Conservation (phyloP, 306 rosid species). For the Quillaja saponaria region DNA sequence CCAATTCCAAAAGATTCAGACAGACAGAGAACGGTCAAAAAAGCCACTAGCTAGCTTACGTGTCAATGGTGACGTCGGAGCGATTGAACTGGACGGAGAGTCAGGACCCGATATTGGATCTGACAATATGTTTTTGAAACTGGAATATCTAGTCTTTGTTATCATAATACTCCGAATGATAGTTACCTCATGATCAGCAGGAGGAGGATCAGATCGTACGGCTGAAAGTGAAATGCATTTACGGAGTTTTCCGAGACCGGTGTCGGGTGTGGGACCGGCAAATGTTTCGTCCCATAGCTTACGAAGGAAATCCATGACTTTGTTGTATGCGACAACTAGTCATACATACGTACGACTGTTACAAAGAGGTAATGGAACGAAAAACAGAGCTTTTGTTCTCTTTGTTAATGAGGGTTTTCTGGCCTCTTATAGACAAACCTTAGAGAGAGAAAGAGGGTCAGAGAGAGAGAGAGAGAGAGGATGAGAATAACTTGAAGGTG, state of each 20-base stretch:
- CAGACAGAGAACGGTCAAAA: background rate
- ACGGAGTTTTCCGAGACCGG: slow-evolving; percentile 85
- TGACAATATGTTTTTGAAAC: slow-evolving; percentile 8
- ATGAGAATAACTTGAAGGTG: slow-evolving; percentile 5
- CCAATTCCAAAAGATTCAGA: background rate
- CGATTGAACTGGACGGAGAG: slow-evolving; percentile 38
- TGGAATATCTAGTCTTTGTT: slow-evolving; percentile 35
- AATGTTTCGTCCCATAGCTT: slow-evolving; percentile 97
- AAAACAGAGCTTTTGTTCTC: background rate
- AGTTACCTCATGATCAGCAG: slow-evolving; percentile 28
- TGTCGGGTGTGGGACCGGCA: slow-evolving; percentile 92
- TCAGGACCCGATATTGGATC: slow-evolving; percentile 29
- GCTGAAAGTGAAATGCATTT: slow-evolving; percentile 56
- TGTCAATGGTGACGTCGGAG: slow-evolving; percentile 61
- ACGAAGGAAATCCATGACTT: slow-evolving; percentile 70
- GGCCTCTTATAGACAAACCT: background rate
- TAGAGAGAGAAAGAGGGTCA: slow-evolving; percentile 29
- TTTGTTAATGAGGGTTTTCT: background rate
- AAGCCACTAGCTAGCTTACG: slow-evolving; percentile 44
- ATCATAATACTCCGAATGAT: slow-evolving; percentile 74
- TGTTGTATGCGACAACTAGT: slow-evolving; percentile 38
- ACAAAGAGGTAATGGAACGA: slow-evolving; percentile 56
- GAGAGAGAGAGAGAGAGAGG: background rate
- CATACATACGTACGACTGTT: slow-evolving; percentile 30
- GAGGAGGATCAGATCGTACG: slow-evolving; percentile 21